phyloP scores from a whole-genome alignment of 2,329 filamentous ascomycete species.

The Epichloe baconii region DNA sequence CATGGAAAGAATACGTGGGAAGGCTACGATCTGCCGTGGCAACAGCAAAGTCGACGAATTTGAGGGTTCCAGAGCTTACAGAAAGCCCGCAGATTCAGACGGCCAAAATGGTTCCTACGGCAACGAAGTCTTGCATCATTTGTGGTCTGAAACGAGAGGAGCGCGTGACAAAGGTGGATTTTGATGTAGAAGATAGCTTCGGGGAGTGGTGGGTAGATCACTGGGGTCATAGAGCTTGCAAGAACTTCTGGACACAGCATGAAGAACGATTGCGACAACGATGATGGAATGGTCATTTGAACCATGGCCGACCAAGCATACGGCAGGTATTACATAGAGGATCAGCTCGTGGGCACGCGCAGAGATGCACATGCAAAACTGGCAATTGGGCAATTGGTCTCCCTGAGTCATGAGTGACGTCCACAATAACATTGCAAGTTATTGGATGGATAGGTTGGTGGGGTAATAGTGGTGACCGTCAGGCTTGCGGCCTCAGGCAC shows the following conservation, averaged over 20 bases:
- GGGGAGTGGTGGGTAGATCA: slow-evolving; percentile 94
- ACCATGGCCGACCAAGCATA: no score
- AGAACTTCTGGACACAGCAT: slow-evolving; percentile 74
- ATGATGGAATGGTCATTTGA: slow-evolving; percentile 23
- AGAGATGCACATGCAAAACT: no score
- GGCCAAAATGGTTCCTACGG: slow-evolving; percentile 60
- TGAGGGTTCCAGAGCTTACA: slow-evolving; percentile 55
- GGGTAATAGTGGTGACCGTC: no score
- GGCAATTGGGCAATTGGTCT: no score
- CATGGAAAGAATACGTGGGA: slow-evolving; percentile 66
- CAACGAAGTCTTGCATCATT: slow-evolving; percentile 64
- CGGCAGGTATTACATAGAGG: no score
- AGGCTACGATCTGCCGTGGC: slow-evolving; percentile 61
- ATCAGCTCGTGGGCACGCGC: no score
- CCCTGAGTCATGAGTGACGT: no score
- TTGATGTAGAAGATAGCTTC: slow-evolving; percentile 75
- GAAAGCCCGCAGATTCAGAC: slow-evolving; percentile 56
- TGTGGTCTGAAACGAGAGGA: slow-evolving; percentile 86
- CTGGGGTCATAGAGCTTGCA: slow-evolving; percentile 69
- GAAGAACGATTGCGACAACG: slow-evolving; percentile 56
- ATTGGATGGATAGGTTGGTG: no score
- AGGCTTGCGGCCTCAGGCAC: no score
- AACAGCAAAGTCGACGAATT: slow-evolving; percentile 43
- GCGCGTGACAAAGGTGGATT: slow-evolving; percentile 61
- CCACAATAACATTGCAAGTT: no score